Percentiles rank a stretch among this genome's conserved stretches.
phyloP scores from a whole-genome alignment of 495 filamentous ascomycete species.

The Margaritispora aquatica region DNA sequence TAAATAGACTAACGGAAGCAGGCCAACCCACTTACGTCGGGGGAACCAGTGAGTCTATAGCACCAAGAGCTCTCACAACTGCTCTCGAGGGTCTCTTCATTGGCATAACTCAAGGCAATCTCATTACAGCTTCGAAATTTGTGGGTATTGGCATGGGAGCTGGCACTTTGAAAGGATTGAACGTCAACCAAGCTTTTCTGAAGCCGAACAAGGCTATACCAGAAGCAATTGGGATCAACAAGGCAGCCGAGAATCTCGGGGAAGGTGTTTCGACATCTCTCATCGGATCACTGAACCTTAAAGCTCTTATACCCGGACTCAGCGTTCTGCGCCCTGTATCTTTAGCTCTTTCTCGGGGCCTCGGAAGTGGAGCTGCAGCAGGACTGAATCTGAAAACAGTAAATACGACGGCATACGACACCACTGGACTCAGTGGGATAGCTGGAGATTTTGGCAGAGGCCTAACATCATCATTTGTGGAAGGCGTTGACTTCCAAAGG shows the following conservation, averaged over 20 bases:
- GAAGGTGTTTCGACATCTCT: not conserved
- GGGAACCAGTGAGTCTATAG: no score
- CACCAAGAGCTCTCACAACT: constrained; percentile 8
- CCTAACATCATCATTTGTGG: constrained; percentile 2
- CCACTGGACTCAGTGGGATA: constrained; percentile 5
- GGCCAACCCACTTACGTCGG: not conserved
- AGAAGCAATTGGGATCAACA: constrained; percentile 7
- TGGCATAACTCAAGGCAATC: not conserved
- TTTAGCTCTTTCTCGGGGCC: constrained; percentile 1
- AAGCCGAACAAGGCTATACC: constrained; percentile 1
- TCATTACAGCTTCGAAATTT: not conserved
- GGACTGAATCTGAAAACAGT: constrained; percentile 3
- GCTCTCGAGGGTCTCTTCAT: constrained; percentile 6
- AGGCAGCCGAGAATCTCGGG: constrained; percentile 2
- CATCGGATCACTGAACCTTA: constrained; percentile 6
- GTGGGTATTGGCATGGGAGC: constrained; percentile 8
- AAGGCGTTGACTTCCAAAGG: constrained; percentile 1
- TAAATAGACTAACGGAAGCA: not conserved
- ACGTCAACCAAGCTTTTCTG: not conserved
- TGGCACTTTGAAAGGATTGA: constrained; percentile 4
- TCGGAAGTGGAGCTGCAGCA: constrained; percentile 6
- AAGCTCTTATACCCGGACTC: not conserved
- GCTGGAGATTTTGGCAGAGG: constrained; percentile 9
- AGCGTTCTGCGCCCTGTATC: not conserved
- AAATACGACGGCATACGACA: not conserved